Evolutionary conservation across 2,329 filamentous ascomycete species (phyloP), one percentile per base, ranked within the genome.

Genomic region (Sclerotinia trifoliorum): DNA sequence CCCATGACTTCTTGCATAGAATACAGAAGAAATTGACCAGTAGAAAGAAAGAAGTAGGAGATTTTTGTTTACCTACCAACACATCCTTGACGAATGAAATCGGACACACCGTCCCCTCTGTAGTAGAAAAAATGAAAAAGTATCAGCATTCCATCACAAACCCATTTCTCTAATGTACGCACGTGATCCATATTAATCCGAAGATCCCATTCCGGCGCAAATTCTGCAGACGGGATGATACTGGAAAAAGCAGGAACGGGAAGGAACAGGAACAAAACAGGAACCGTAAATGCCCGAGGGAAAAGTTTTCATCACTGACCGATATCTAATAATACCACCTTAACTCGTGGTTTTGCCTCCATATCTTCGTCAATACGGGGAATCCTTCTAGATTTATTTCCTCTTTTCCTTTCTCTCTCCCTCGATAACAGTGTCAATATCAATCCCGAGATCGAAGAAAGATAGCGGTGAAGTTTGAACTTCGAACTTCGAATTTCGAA

Each of bases 51-150:
- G 35, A 35, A 61, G 19, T 44, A 61, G 49, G 48, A 26, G 49
- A 58, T 17, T 55, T 42, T 56, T 62, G n/a, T 52, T 46, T 3
- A 62, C 48, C 71, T 87, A 94, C 91, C 81, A 94, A 82, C 72
- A 91, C 87, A 78, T 93, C 89, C 81, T 92, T 92, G 80, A 94
- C 91, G 80, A 94, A 94, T 74, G 89, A 92, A 78, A 94, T 93
- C 74, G 90, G 90, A 79, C 90, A 93, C 71, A 94, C 88, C 62
- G 91, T 94, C 71, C 91, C 91, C 84, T 94, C 91, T 94, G 66
- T 58, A 64, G 17, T n/a, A 65, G 39, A 62, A 65, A 48, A 55
- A 58, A 61, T 52, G 29, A 35, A 35, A 32, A 54, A 44, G 32
- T 29, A 62, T 67, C 48, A 67, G 65, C 65, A 48, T 55, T 49